These are phyloP conservation scores for Hemileia vastatrix DNA, from an alignment of 1,284 basidiomycete genomes.

Conservation along the genomic window DNA sequence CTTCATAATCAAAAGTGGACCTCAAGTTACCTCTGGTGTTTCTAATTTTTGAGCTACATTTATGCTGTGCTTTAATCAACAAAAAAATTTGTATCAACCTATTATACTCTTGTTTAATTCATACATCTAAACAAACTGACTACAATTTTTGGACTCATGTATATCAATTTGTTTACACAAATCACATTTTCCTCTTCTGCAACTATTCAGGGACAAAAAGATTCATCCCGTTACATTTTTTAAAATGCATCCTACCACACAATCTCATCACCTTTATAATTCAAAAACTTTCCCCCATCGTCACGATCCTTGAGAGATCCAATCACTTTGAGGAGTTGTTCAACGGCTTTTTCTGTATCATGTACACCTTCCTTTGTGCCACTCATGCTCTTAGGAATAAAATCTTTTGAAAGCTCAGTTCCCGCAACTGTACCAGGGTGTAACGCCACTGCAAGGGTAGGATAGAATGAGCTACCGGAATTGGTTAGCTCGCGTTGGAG, in stretches of 20 bases:
- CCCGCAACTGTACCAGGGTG: conserved; percentile 39
- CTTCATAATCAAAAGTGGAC: no score
- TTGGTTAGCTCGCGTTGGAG: conserved; percentile 33
- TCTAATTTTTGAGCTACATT: no score
- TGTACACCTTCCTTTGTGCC: conserved; percentile 17
- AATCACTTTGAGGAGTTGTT: conserved; percentile 11
- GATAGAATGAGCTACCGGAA: conserved; percentile 8
- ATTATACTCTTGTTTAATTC: no score
- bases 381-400: conserved; percentile 20
- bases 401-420: conserved; percentile 34
- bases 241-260: conserved; percentile 9
- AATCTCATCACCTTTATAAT: conserved; percentile 18
- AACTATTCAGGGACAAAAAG: no score
- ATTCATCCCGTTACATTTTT: no score
- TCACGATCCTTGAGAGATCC: background rate
- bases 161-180: no score
- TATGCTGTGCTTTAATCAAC: no score
- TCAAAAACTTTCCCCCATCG: conserved; percentile 18
- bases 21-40: no score
- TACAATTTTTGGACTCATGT: no score
- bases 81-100: no score
- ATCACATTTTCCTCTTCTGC: no score
- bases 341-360: conserved; percentile 12
- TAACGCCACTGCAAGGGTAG: conserved; percentile 33
- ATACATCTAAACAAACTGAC: no score